Conservation (phyloP, 345 rosid species). For the Gynandropsis gynandra region DNA sequence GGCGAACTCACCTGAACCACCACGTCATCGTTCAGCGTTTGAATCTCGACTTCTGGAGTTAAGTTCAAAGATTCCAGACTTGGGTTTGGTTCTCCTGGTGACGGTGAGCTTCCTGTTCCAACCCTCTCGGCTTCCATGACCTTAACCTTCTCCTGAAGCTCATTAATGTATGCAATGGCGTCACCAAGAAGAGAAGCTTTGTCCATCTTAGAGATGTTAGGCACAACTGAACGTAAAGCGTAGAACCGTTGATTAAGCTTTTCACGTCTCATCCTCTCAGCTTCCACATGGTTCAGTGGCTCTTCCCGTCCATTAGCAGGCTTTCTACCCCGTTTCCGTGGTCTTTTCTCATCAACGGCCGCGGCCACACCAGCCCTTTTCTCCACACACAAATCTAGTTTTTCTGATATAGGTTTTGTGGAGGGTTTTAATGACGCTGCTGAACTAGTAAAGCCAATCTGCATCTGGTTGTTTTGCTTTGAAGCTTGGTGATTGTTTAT, state of each 20-base stretch:
- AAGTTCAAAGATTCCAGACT: conserved; percentile 25
- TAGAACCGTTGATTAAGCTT: conserved; percentile 93
- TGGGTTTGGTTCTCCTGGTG: conserved; percentile 32
- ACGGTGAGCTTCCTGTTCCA: conserved; percentile 37
- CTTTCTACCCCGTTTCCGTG: conserved; percentile 89
- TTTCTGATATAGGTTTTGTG: conserved; percentile 43
- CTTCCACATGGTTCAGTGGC: conserved; percentile 95
- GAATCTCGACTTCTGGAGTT: conserved; percentile 46
- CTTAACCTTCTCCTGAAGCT: conserved; percentile 83
- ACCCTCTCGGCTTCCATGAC: conserved; percentile 68
- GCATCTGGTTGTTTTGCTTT: conserved; percentile 45
- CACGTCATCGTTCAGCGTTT: conserved; percentile 56
- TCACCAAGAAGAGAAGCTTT: conserved; percentile 92
- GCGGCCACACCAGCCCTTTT: conserved; percentile 30
- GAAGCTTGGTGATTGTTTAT: conserved; percentile 32
- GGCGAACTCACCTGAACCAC: conserved; percentile 67
- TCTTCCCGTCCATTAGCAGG: conserved; percentile 98
- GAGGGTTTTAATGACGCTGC: conserved; percentile 48
- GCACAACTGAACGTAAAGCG: conserved; percentile 88
- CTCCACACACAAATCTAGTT: conserved; percentile 60
- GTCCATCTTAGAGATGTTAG: conserved; percentile 99
- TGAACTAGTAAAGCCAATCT: conserved; percentile 56
- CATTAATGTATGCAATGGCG: conserved; percentile 88
- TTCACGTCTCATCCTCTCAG: conserved; percentile 93
- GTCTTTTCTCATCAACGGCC: conserved; percentile 55